These are phyloP conservation scores for Theobroma grandiflorum DNA, from an alignment of 441 rosid species.

Conservation along the genomic window DNA sequence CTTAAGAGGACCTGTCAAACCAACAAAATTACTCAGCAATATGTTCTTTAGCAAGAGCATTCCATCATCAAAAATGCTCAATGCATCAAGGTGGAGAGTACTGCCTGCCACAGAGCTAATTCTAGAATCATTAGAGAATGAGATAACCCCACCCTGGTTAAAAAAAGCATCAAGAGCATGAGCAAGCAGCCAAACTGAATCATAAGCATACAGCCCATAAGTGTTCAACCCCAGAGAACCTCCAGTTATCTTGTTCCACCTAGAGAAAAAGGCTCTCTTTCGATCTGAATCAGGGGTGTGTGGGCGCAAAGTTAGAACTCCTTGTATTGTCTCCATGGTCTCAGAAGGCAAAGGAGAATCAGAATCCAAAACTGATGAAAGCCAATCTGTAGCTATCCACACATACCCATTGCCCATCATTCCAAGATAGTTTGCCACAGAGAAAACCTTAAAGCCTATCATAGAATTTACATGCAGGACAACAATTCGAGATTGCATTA, in stretches of 20 bases:
- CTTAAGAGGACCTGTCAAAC: constrained; percentile 79
- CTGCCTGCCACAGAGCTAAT: constrained; percentile 46
- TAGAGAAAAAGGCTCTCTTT: constrained; percentile 59
- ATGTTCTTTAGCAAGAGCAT: constrained; percentile 60
- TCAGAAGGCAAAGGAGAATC: constrained; percentile 62
- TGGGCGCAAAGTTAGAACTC: constrained; percentile 78
- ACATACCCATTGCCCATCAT: constrained; percentile 94
- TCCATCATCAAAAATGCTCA: constrained; percentile 75
- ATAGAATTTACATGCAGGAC: constrained; percentile 66
- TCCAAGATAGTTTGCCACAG: constrained; percentile 70
- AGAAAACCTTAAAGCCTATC: constrained; percentile 61
- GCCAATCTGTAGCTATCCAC: constrained; percentile 96
- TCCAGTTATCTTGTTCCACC: constrained; percentile 63
- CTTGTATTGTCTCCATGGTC: constrained; percentile 74
- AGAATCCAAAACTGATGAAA: constrained; percentile 69
- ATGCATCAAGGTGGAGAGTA: constrained; percentile 67
- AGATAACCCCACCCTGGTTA: constrained; percentile 68
- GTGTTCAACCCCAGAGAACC: constrained; percentile 71
- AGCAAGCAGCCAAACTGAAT: constrained; percentile 87
- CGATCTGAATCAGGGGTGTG: constrained; percentile 71
- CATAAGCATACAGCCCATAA: constrained; percentile 86
- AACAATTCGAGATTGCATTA: constrained; percentile 80
- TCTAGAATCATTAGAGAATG: constrained; percentile 79
- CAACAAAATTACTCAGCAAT: constrained; percentile 59
- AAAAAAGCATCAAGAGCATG: constrained; percentile 77